Base-by-base conservation (phyloP, 768 basidiomycete species). In the Pleurotus cornucopiae region DNA sequence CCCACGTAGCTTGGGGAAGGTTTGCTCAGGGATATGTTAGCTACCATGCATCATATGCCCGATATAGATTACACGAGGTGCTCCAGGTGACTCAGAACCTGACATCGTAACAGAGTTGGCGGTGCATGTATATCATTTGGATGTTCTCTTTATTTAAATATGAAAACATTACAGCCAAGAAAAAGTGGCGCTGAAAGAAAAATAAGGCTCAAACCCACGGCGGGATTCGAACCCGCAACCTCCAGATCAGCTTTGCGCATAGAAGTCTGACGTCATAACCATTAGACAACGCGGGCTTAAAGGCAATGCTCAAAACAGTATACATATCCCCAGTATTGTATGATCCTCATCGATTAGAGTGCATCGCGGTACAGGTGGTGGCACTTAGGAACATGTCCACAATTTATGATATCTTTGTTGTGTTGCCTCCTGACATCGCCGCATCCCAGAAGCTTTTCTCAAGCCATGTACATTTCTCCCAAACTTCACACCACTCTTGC, bases 251-350 rank as follows among this genome's bases (percentile, higher is more conserved):
- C 26, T 57, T 30, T 12, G 18, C 13, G 20, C 4, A 57, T 85
- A 88, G 86, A 88, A 88, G 86, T 88, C 86, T 88, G 86, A 88
- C 86, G 86, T 88, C 86, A 88, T 88, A 85, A 76, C 86, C 86
- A 88, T 88, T 88, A 88, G 85, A 88, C 86, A 85, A 88, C 82
- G 79, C 78, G 86, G 85, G 86, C 86, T 60, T 67, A 11, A 21
- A 4, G 45, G 7, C 2, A 38, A 43, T 13, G 23, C 5, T 6
- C 41, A 6, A 44, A 44, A 5, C n/a, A 16, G n/a, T 21, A 2
- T 2, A 18, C 45, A 57, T 4, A 13, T n/a, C 4, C 41, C 20
- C 20, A 20, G 20, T 20, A 20, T 20, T 20, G 20, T 20, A 20
- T 20, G 20, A 20, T 20, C 20, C 20, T 20, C 20, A 20, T 20